Conservation (phyloP, 106 monocot species). For the Phalaenopsis aphrodite region DNA sequence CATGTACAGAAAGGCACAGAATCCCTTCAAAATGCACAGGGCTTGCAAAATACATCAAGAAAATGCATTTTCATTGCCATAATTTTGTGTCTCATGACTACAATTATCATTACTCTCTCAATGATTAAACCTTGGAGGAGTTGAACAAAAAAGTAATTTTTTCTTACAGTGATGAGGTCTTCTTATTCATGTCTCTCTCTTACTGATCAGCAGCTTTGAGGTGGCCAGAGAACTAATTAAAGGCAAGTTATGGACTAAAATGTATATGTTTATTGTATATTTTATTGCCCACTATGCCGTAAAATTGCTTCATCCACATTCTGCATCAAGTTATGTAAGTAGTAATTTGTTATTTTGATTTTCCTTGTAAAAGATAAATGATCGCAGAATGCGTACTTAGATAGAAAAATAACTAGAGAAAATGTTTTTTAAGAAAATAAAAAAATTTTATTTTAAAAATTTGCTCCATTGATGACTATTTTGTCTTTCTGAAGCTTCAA, state of each 20-base stretch:
- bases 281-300: background rate
- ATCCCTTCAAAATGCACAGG: conserved; percentile 33
- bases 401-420: too few species aligned
- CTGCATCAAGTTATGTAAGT: background rate
- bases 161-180: background rate
- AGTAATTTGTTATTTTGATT: background rate
- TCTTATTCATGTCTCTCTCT: background rate
- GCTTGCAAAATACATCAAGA: conserved; percentile 37
- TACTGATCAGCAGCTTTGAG: background rate
- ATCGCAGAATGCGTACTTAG: background rate
- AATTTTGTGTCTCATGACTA: conserved; percentile 28
- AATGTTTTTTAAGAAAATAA: too few species aligned
- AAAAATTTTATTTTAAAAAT: too few species aligned
- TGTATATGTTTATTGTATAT: background rate
- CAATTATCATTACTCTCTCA: conserved; percentile 26
- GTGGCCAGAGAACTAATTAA: background rate
- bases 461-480: too few species aligned
- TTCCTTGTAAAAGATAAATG: background rate
- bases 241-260: background rate
- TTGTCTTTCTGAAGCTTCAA: too few species aligned
- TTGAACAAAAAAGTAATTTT: background rate
- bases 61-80: conserved; percentile 47
- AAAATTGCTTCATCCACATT: background rate
- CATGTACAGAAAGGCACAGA: conserved; percentile 40
- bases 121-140: conserved; percentile 35